Evolutionary conservation across 2,329 filamentous ascomycete genomes (phyloP).

Genomic region (Stromatinia cepivora): DNA sequence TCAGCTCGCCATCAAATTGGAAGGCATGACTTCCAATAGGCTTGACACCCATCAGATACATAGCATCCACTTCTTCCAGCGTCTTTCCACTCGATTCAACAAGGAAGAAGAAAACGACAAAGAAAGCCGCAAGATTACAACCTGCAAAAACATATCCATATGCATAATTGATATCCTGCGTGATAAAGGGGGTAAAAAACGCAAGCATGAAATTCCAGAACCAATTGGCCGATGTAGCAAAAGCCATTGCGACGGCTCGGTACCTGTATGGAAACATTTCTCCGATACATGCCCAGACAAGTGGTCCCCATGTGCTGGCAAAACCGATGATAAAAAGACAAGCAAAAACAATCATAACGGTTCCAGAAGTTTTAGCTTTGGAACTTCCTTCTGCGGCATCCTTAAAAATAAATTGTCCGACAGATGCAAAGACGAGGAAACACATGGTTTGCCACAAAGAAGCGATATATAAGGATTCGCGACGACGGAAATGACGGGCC

Average conservation of each 20-base stretch:
- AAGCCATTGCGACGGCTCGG: conserved; percentile 59
- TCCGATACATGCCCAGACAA: conserved; percentile 67
- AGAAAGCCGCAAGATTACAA: conserved; percentile 63
- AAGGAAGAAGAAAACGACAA: conserved; percentile 75
- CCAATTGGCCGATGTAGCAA: conserved; percentile 65
- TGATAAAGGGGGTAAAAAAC: conserved; percentile 82
- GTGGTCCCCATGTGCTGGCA: conserved; percentile 68
- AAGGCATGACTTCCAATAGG: conserved; percentile 38
- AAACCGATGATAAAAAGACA: conserved; percentile 76
- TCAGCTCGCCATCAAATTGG: background rate
- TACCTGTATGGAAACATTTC: conserved; percentile 68
- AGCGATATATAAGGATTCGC: conserved; percentile 64
- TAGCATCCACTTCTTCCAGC: conserved; percentile 35
- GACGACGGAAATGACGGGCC: conserved; percentile 67
- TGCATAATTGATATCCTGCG: conserved; percentile 63
- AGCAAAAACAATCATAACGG: conserved; percentile 70
- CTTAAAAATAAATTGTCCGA: conserved; percentile 54
- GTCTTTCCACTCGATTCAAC: conserved; percentile 57
- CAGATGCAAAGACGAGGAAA: conserved; percentile 58
- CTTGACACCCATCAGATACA: conserved; percentile 40
- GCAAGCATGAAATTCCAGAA: conserved; percentile 72
- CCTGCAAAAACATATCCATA: conserved; percentile 77
- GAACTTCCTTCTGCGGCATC: conserved; percentile 42
- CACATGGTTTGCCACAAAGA: conserved; percentile 70
- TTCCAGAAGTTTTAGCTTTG: conserved; percentile 54